phyloP scores from a whole-genome alignment of 2,329 filamentous ascomycete species.

The Geosmithia flava region DNA sequence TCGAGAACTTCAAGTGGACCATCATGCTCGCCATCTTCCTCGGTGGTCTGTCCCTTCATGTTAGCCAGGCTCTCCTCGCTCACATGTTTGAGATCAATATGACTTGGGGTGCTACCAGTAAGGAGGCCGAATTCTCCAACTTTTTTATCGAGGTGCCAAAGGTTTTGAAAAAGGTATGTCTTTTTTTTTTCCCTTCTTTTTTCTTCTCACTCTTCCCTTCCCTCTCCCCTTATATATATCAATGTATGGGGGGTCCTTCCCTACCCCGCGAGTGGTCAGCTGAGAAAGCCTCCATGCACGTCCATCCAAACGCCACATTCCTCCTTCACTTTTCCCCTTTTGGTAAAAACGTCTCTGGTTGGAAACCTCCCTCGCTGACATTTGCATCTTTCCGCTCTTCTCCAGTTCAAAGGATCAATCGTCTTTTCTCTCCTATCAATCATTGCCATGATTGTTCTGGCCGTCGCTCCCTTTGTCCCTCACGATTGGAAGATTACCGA shows the following conservation, averaged over 20 bases:
- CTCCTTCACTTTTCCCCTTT: no score
- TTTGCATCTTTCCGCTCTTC: no score
- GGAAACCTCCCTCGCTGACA: no score
- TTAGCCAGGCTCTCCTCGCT: slow-evolving; percentile 64
- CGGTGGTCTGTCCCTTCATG: slow-evolving; percentile 68
- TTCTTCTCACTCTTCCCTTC: background rate
- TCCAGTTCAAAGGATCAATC: slow-evolving; percentile 61
- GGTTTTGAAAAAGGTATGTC: slow-evolving; percentile 55
- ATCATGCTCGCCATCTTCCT: slow-evolving; percentile 68
- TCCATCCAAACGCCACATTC: no score
- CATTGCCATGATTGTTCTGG: slow-evolving; percentile 50
- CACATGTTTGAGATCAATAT: slow-evolving; percentile 84
- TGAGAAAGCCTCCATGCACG: no score
- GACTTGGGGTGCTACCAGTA: slow-evolving; percentile 74
- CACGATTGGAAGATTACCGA: slow-evolving; percentile 54
- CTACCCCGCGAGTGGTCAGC: no score
- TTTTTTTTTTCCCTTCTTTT: no score
- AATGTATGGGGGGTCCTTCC: no score
- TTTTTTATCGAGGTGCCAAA: slow-evolving; percentile 78
- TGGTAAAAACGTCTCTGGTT: no score
- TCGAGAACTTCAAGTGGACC: slow-evolving; percentile 63
- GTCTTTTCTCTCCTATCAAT: slow-evolving; percentile 47
- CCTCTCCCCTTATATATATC: background rate
- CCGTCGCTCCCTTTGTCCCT: slow-evolving; percentile 51
- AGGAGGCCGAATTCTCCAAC: slow-evolving; percentile 69